These are phyloP conservation scores for Fusarium transvaalense DNA, from an alignment of 2,329 filamentous ascomycete species.

Conservation along the genomic window DNA sequence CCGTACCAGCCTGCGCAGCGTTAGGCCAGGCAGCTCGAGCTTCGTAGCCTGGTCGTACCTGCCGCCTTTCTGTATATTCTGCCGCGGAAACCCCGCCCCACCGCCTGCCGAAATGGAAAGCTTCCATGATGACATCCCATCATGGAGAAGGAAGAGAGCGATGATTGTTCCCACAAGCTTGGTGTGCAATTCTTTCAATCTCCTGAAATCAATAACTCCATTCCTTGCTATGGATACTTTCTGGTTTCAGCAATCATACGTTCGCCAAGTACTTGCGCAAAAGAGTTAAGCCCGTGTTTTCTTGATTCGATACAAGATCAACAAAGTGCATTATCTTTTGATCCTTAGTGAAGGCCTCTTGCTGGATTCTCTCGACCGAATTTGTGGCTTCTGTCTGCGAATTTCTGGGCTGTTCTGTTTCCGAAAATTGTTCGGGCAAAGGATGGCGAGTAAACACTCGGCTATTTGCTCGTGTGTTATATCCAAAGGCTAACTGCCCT, in stretches of 20 bases:
- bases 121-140: constrained; percentile 31
- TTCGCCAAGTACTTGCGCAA: not conserved
- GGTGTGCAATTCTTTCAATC: too few species aligned
- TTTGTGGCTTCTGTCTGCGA: too few species aligned
- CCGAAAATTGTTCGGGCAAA: not conserved
- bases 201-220: too few species aligned
- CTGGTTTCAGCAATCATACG: too few species aligned
- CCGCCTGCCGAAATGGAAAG: constrained; percentile 41
- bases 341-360: not conserved
- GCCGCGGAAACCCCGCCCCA: constrained; percentile 45
- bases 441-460: not conserved
- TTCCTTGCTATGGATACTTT: too few species aligned
- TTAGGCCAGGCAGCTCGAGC: constrained; percentile 53
- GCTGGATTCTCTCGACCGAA: too few species aligned
- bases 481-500: not conserved
- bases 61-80: constrained; percentile 15
- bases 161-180: too few species aligned
- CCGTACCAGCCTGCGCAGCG: constrained; percentile 40
- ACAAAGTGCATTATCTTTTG: not conserved
- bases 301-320: not conserved
- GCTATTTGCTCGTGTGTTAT: not conserved
- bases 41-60: constrained; percentile 51
- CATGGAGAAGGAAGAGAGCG: too few species aligned
- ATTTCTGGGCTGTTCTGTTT: not conserved
- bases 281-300: not conserved